phyloP scores from a whole-genome alignment of 805 yeast species.

The Lipomyces mesembrius region DNA sequence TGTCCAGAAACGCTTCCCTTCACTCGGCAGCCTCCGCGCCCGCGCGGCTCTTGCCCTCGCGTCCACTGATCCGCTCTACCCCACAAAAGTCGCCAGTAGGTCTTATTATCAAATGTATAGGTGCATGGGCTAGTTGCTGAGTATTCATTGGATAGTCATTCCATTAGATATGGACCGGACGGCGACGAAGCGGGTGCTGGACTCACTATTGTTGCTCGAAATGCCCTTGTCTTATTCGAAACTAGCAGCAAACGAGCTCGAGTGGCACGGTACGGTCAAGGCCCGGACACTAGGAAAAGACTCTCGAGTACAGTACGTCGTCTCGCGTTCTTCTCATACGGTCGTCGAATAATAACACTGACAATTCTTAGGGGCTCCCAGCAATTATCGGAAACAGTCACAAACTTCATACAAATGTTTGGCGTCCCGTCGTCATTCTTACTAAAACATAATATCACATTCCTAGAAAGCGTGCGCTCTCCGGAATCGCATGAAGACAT shows the following conservation, averaged over 20 bases:
- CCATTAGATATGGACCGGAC: slow-evolving; percentile 26
- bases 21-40: slow-evolving; percentile 22
- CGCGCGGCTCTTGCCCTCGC: slow-evolving; percentile 30
- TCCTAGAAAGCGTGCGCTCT: slow-evolving; percentile 22
- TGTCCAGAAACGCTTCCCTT: slow-evolving; percentile 27
- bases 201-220: slow-evolving; percentile 25
- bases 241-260: slow-evolving; percentile 18
- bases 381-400: slow-evolving; percentile 15
- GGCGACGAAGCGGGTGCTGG: slow-evolving; percentile 21
- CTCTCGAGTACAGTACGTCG: slow-evolving; percentile 19
- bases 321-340: neutral
- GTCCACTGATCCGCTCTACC: slow-evolving; percentile 17
- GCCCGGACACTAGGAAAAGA: slow-evolving; percentile 28
- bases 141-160: slow-evolving; percentile 9
- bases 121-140: neutral
- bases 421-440: slow-evolving; percentile 31
- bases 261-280: slow-evolving; percentile 20
- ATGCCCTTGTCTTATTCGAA: slow-evolving; percentile 22
- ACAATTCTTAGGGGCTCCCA: slow-evolving; percentile 15
- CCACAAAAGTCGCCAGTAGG: slow-evolving; percentile 24
- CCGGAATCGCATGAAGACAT: slow-evolving; percentile 25
- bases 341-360: neutral
- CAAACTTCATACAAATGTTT: slow-evolving; percentile 26
- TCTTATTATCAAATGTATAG: neutral
- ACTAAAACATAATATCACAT: slow-evolving; percentile 15